Percentiles rank a stretch among this genome's conserved stretches.
These are phyloP conservation scores for Ogataea parapolymorpha DNA, from an alignment of 805 yeast genomes.

Conservation along the genomic window DNA sequence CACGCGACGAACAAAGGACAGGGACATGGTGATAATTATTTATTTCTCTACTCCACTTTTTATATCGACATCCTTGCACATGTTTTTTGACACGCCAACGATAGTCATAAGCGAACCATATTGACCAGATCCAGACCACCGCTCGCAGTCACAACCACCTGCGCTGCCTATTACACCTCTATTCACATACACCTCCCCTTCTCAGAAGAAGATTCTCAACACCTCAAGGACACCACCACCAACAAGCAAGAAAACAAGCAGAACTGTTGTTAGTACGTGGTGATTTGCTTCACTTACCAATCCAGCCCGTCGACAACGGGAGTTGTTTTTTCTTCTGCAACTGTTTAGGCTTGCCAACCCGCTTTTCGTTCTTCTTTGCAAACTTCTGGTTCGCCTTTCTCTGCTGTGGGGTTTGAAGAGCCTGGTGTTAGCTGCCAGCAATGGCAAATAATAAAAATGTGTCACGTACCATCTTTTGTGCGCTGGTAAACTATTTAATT, in stretches of 20 bases:
- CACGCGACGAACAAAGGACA: slow-evolving; percentile 11
- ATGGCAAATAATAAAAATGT: not conserved
- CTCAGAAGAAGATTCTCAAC: slow-evolving; percentile 49
- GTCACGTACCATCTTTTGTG: slow-evolving; percentile 4
- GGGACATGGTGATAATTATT: slow-evolving; percentile 4
- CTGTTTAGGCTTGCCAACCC: slow-evolving; percentile 69
- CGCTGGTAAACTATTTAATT: not conserved
- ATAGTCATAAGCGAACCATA: not conserved
- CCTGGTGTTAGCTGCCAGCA: slow-evolving; percentile 34
- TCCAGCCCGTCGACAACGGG: slow-evolving; percentile 66
- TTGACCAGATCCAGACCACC: too few species aligned
- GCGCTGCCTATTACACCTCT: too few species aligned
- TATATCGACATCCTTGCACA: slow-evolving; percentile 2
- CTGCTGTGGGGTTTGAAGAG: slow-evolving; percentile 81
- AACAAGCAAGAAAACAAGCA: slow-evolving; percentile 58
- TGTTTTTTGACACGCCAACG: not conserved
- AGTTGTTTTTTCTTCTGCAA: slow-evolving; percentile 36
- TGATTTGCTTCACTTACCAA: slow-evolving; percentile 40
- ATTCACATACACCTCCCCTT: too few species aligned
- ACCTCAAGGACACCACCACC: slow-evolving; percentile 84
- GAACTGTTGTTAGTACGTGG: slow-evolving; percentile 18
- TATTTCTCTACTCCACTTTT: slow-evolving; percentile 4
- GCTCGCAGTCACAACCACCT: too few species aligned
- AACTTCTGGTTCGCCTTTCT: slow-evolving; percentile 83
- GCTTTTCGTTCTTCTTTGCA: slow-evolving; percentile 66